These are phyloP conservation scores for Debaryomyces fabryi DNA, from an alignment of 1,139 yeast species.

Conservation along the genomic window DNA sequence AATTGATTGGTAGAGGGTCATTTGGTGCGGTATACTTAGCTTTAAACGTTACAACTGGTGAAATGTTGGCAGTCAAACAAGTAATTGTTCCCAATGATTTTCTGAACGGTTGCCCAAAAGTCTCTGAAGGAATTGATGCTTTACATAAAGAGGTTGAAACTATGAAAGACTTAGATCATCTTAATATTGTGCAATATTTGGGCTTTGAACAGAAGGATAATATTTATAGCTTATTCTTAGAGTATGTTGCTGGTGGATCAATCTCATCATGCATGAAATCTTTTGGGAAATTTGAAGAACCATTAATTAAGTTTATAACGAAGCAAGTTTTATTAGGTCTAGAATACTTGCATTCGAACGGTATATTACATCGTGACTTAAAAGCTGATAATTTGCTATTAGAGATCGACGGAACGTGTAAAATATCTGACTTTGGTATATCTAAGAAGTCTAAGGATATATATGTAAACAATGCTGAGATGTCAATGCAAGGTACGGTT, in stretches of 20 bases:
- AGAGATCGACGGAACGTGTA: slow-evolving; percentile 92
- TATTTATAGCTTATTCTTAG: slow-evolving; percentile 83
- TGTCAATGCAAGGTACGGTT: slow-evolving; percentile 98
- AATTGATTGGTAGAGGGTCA: slow-evolving; percentile 92
- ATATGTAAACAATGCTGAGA: slow-evolving; percentile 87
- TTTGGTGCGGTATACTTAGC: slow-evolving; percentile 96
- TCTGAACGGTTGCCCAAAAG: slow-evolving; percentile 20
- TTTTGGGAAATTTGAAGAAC: slow-evolving; percentile 85
- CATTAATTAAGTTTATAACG: slow-evolving; percentile 70
- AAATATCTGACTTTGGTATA: slow-evolving; percentile 96
- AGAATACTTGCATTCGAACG: slow-evolving; percentile 80
- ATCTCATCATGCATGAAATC: slow-evolving; percentile 84
- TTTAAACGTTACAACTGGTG: slow-evolving; percentile 94
- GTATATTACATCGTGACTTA: slow-evolving; percentile 91
- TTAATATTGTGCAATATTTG: slow-evolving; percentile 91
- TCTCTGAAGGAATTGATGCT: slow-evolving; percentile 72
- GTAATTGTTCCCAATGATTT: slow-evolving; percentile 65
- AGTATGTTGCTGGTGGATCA: slow-evolving; percentile 98
- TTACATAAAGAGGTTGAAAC: slow-evolving; percentile 91
- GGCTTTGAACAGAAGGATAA: slow-evolving; percentile 84
- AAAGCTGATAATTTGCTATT: slow-evolving; percentile 91
- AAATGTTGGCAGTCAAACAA: slow-evolving; percentile 98
- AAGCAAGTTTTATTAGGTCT: slow-evolving; percentile 83
- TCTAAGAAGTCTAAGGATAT: slow-evolving; percentile 87
- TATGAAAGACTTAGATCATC: slow-evolving; percentile 90